phyloP scores from a whole-genome alignment of 2,329 filamentous ascomycete genomes.

The Capronia americana region DNA sequence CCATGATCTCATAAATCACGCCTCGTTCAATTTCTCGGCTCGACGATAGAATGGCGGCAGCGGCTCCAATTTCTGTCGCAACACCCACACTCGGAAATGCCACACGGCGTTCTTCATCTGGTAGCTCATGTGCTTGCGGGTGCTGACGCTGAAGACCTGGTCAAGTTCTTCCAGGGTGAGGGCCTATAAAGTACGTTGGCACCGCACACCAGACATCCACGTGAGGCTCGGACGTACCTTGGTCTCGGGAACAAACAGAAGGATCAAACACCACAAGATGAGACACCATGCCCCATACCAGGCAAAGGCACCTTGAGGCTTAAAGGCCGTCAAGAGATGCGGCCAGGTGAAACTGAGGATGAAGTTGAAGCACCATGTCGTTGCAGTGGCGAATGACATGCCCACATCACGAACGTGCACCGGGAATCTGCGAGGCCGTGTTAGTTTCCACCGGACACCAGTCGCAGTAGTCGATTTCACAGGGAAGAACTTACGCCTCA shows the following conservation, averaged over 20 bases:
- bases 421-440: conserved; percentile 64
- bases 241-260: conserved; percentile 60
- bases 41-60: conserved; percentile 46
- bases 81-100: conserved; percentile 50
- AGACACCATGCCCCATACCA: conserved; percentile 65
- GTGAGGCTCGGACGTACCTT: conserved; percentile 42
- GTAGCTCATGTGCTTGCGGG: conserved; percentile 51
- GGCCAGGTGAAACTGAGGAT: conserved; percentile 62
- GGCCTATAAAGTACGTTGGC: conserved; percentile 17
- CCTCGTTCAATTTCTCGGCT: conserved; percentile 38
- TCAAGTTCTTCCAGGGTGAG: conserved; percentile 56
- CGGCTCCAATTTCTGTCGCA: conserved; percentile 47
- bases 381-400: conserved; percentile 65
- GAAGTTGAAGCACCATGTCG: conserved; percentile 64
- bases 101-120: conserved; percentile 49
- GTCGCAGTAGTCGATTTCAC: not conserved
- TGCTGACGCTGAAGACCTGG: conserved; percentile 61
- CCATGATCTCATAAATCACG: conserved; percentile 22
- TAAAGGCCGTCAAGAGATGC: conserved; percentile 55
- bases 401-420: conserved; percentile 67
- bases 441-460: conserved; percentile 52
- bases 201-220: not conserved
- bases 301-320: conserved; percentile 60
- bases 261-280: conserved; percentile 57
- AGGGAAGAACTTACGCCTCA: conserved; percentile 46